Conservation (phyloP, 1,139 yeast species). For the Barnettozyma hawaiiensis region DNA sequence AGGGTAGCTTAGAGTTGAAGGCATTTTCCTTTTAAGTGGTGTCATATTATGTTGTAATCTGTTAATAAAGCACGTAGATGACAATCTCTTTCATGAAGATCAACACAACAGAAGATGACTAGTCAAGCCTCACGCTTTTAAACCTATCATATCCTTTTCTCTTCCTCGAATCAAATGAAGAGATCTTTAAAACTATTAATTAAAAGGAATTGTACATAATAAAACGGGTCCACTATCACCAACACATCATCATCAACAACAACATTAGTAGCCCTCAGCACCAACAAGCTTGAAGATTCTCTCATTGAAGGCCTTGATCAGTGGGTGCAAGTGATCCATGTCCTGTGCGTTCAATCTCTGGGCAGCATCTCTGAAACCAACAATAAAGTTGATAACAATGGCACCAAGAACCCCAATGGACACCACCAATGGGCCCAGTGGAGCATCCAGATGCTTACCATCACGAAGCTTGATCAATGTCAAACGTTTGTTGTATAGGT, state of each 20-base stretch:
- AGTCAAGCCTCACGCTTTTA: no score
- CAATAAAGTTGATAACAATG: conserved; percentile 63
- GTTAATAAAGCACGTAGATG: no score
- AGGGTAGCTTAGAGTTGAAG: neutral
- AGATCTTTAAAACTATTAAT: neutral
- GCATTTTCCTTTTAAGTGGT: neutral
- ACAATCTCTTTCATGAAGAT: no score
- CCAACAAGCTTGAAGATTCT: conserved; percentile 30
- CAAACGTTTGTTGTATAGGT: conserved; percentile 65
- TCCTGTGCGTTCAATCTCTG: conserved; percentile 13
- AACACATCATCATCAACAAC: no score
- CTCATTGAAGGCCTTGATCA: conserved; percentile 26
- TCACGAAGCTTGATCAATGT: conserved; percentile 72
- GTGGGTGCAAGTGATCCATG: conserved; percentile 24
- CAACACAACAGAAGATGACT: no score
- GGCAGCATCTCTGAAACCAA: conserved; percentile 51
- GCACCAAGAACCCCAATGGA: conserved; percentile 66
- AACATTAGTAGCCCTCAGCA: conserved; percentile 22
- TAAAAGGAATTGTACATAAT: neutral
- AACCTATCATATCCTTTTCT: no score
- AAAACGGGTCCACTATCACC: neutral
- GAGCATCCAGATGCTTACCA: conserved; percentile 82
- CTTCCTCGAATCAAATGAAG: no score
- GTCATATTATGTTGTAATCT: no score
- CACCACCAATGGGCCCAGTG: conserved; percentile 79